Evolutionary conservation across 441 rosid species (phyloP), one percentile per base, ranked within the genome.

Genomic region (Populus hybrid): DNA sequence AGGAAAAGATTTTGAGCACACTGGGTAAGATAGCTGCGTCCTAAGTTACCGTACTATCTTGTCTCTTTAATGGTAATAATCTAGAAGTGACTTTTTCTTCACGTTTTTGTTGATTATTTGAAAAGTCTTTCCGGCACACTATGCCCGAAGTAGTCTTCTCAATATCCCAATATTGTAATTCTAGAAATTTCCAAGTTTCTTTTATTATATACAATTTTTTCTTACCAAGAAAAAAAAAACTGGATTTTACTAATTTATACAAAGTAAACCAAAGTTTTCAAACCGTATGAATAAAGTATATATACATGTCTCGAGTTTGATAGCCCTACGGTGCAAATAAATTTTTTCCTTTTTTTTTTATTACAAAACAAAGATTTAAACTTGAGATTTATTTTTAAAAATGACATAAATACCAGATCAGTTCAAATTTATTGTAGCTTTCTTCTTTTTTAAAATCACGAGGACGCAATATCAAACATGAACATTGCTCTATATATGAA

Each of bases 1-100:
- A n/a, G 97, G 97, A 50, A 77, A 85, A 34, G 90, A 89, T 20
- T 88, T 91, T 75, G 83, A 87, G 4, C 78, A 70, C 42, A 77
- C 85, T 16, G 95, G 97, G 97, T 92, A 86, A n/a, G 66, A 23
- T 24, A 10, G 66, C 28, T 61, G 26, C 26, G 66, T 63, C 66
- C 8, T n/a, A 46, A 46, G 57, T 42, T 46, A 14, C 57, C 57
- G 18, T 46, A 0, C 23, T 63, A 23, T 24, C 12, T 10, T 63
- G 28, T 63, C 66, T 63, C 66, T 63, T 21, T 23, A 21, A 63
- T 10, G 11, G 66, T 10, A 63, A 23, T 63, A 10, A 10, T 63
- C 66, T 21, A 21, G 28, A 21, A 63, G 28, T 63, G 21, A 8
- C 24, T 23, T 61, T 53, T 18, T 6, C 8, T 53, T 8, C 16